Evolutionary conservation across 371 early-diverging fungal genomes (phyloP).

Genomic region (Mucor ambiguus): DNA sequence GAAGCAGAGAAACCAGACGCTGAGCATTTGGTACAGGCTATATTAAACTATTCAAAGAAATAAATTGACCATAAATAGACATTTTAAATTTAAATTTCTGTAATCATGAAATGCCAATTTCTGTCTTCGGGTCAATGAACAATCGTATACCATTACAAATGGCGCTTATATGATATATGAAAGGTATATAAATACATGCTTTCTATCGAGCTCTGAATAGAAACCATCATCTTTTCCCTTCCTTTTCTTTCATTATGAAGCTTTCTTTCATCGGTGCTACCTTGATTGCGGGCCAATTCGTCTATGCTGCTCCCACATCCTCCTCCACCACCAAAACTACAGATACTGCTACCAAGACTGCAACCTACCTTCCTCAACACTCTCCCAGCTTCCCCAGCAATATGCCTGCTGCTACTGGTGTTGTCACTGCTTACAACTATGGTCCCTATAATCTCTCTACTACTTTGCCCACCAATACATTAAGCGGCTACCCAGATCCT

Average conservation of each 20-base stretch:
- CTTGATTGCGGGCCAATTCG: slow-evolving; percentile 9
- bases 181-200: neutral
- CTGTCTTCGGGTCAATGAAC: neutral
- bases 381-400: slow-evolving; percentile 40
- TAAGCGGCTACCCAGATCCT: slow-evolving; percentile 37
- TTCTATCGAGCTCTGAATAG: neutral
- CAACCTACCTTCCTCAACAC: slow-evolving; percentile 15
- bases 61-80: slow-evolving; percentile 5
- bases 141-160: neutral
- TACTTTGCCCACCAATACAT: neutral
- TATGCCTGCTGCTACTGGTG: slow-evolving; percentile 17
- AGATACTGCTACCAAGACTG: neutral
- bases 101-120: neutral
- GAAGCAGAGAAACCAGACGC: slow-evolving; percentile 50
- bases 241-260: slow-evolving; percentile 16
- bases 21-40: slow-evolving; percentile 31
- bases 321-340: neutral
- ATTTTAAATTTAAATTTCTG: neutral
- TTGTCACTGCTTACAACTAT: slow-evolving; percentile 14
- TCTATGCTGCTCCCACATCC: slow-evolving; percentile 8
- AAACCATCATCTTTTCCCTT: neutral
- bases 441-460: slow-evolving; percentile 14
- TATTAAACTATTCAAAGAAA: slow-evolving; percentile 13
- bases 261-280: slow-evolving; percentile 7
- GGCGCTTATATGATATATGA: neutral